Evolutionary conservation across 2,329 filamentous ascomycete species (phyloP).

Genomic region (Magnaporthiopsis incrustans): DNA sequence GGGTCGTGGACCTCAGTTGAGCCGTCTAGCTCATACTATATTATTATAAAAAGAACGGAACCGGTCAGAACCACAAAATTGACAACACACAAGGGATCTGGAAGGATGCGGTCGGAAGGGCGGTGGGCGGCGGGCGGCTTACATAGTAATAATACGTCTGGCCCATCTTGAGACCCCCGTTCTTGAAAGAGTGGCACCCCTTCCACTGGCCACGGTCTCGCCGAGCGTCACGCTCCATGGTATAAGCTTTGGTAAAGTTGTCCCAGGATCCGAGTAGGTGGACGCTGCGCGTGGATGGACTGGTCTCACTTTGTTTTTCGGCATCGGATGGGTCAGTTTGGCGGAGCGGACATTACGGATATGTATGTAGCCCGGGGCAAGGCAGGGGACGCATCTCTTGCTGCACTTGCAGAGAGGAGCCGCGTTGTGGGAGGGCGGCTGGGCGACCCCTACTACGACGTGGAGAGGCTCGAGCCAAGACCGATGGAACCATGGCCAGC

Average conservation of each 20-base stretch:
- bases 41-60: constrained; percentile 6
- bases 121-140: constrained; percentile 26
- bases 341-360: background rate
- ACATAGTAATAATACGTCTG: constrained; percentile 95
- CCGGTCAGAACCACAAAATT: constrained; percentile 4
- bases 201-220: constrained; percentile 73
- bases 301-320: constrained; percentile 2
- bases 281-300: constrained; percentile 56
- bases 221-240: constrained; percentile 71
- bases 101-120: constrained; percentile 14
- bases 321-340: constrained; percentile 3
- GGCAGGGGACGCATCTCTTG: background rate
- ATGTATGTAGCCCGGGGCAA: background rate
- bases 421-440: too few species aligned
- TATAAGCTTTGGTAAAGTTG: constrained; percentile 74
- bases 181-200: constrained; percentile 77
- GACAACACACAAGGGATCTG: background rate
- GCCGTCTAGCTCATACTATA: constrained; percentile 75
- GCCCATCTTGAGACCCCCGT: constrained; percentile 83
- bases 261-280: constrained; percentile 90
- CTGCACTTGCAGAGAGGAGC: background rate
- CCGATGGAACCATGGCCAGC: background rate
- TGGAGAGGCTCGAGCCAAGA: background rate
- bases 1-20: constrained; percentile 70
- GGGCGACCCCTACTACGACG: background rate